These are phyloP conservation scores for Castanospermum australe DNA, from an alignment of 306 rosid species.

Conservation along the genomic window DNA sequence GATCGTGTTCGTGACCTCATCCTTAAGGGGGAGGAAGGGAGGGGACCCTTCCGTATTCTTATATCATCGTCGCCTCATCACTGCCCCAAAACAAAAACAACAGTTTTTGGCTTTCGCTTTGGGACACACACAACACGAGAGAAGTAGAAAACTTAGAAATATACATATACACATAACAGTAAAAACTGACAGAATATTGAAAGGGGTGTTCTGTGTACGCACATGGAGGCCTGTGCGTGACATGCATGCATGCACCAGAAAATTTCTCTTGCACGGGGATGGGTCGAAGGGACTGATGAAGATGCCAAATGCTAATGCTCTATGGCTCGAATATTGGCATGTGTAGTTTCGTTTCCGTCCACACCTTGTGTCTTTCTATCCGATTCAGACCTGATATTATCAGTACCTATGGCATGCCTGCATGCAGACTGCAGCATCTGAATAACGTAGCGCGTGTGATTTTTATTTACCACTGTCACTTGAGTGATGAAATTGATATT, in stretches of 20 bases:
- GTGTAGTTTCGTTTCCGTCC: neutral
- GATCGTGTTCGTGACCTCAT: neutral
- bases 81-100: neutral
- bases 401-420: conserved; percentile 64
- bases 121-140: neutral
- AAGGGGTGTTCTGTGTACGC: neutral
- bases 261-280: neutral
- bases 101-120: neutral
- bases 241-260: neutral
- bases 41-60: neutral
- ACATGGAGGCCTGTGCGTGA: conserved; percentile 13
- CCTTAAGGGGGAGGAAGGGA: neutral
- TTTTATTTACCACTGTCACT: too few relatives aligned
- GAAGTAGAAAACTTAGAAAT: too few relatives aligned
- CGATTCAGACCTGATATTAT: conserved; percentile 6
- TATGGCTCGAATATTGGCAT: neutral
- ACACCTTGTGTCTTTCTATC: neutral
- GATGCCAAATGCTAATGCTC: too few relatives aligned
- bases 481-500: too few relatives aligned
- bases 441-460: too few relatives aligned
- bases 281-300: neutral
- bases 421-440: too few relatives aligned
- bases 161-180: neutral
- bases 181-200: conserved; percentile 1
- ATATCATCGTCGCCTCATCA: conserved; percentile 26